phyloP scores from a whole-genome alignment of 192 early-diverging fungal genomes.

The Umbelopsis sp. region DNA sequence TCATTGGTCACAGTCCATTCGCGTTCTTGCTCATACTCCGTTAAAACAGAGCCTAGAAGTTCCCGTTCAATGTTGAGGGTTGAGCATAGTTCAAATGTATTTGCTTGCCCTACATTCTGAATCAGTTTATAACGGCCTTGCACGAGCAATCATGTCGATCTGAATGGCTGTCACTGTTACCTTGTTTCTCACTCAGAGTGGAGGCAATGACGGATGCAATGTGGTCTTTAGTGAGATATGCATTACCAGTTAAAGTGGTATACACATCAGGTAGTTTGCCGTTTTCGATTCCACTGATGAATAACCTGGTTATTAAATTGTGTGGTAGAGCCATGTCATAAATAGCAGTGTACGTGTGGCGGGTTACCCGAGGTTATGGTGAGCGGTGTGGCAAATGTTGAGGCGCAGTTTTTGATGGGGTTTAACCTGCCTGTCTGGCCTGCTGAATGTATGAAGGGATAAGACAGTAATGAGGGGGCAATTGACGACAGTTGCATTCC shows the following conservation, averaged over 20 bases:
- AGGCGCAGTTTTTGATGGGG: background rate
- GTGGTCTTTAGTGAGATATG: background rate
- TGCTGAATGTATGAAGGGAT: no score
- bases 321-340: conserved; percentile 2
- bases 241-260: background rate
- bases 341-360: background rate
- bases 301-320: background rate
- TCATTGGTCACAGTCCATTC: conserved; percentile 6
- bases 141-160: background rate
- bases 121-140: background rate
- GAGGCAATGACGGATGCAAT: background rate
- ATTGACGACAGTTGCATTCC: no score
- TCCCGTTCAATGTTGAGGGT: background rate
- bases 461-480: no score
- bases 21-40: background rate
- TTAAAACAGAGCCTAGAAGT: background rate
- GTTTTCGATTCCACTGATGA: background rate
- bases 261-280: background rate
- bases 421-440: no score
- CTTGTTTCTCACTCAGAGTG: background rate
- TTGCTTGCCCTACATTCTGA: background rate
- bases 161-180: background rate
- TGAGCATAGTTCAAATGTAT: background rate
- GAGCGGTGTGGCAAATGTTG: conserved; percentile 16
- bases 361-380: background rate